phyloP scores from a whole-genome alignment of 2,329 filamentous ascomycete genomes.

The Pseudogymnoascus sp. region DNA sequence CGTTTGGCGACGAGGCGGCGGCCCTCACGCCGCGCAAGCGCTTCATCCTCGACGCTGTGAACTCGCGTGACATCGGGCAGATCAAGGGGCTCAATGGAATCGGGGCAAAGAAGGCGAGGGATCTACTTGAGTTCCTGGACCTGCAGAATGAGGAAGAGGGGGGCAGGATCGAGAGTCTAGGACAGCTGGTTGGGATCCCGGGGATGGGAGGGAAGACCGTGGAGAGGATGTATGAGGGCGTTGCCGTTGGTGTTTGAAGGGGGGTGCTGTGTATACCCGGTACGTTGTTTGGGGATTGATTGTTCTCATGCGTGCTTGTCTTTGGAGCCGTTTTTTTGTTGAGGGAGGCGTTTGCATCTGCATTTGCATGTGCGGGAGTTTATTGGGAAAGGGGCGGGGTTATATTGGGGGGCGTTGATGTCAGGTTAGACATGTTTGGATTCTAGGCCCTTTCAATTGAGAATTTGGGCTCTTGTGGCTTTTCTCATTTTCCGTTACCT shows the following conservation, averaged over 20 bases:
- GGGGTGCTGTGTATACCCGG: background rate
- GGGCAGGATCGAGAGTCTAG: constrained; percentile 40
- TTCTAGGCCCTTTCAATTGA: background rate
- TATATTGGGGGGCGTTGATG: background rate
- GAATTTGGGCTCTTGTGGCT: background rate
- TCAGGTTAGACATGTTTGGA: constrained; percentile 3
- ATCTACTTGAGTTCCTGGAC: constrained; percentile 51
- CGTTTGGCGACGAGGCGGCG: constrained; percentile 33
- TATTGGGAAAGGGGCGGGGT: background rate
- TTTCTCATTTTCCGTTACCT: background rate
- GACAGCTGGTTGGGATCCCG: constrained; percentile 46
- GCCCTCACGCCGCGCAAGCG: constrained; percentile 40
- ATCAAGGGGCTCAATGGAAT: constrained; percentile 65
- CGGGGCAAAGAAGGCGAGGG: constrained; percentile 62
- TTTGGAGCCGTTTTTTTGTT: background rate
- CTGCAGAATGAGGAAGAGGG: constrained; percentile 36
- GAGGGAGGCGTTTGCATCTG: background rate
- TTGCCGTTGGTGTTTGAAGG: constrained; percentile 14
- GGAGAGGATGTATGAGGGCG: constrained; percentile 42
- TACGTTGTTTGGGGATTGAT: background rate
- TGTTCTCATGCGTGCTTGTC: background rate
- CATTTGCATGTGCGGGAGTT: background rate
- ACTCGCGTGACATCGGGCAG: constrained; percentile 59
- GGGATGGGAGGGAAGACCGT: constrained; percentile 51
- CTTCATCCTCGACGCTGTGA: constrained; percentile 62